Evolutionary conservation across 768 basidiomycete species (phyloP), one percentile per base, ranked within the genome.

Genomic region (Trametes cingulata): DNA sequence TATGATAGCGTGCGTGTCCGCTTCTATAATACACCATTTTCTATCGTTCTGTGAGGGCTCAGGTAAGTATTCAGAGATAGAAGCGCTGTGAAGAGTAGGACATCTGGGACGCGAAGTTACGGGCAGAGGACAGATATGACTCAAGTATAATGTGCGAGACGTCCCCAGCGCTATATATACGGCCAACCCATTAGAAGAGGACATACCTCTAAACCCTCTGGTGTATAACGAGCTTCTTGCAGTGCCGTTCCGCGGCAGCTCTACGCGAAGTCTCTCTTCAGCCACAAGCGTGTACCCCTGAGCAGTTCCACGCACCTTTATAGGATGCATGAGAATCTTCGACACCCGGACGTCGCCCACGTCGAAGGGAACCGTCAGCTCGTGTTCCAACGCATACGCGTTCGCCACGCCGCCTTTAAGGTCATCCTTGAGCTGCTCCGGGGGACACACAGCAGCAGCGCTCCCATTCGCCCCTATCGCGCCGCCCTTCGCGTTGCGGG

Each of bases 221-320:
- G 76, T 7, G 83, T 86, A 65, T 85, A 90, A 27, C 69, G 78
- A 8, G 80, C 80, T 42, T 76, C 76, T 50, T 77, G 74, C 1
- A 90, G 82, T 25, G 87, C 82, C 1, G 79, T 86, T 24, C 87
- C 90, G 49, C 80, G 82, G 66, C 90, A 91, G 65, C 89, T 91
- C 90, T 92, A 58, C 17, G 14, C 10, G 52, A n/a, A n/a, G 5
- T 8, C 10, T 10, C n/a, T 2, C 14, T 27, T 57, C 35, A 40
- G 49, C 42, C 36, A 24, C 46, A 36, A 14, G 24, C 41, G 7
- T 14, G 33, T 22, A 25, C 36, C 45, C 43, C 37, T 49, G 33
- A 52, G 48, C 20, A 45, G 2, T n/a, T 42, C 4, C 14, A 46
- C 58, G 10, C 25, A 66, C 67, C 59, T 68, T 68, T 50, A 68